These are phyloP conservation scores for Brassica balearica DNA, from an alignment of 441 rosid species.

Conservation along the genomic window DNA sequence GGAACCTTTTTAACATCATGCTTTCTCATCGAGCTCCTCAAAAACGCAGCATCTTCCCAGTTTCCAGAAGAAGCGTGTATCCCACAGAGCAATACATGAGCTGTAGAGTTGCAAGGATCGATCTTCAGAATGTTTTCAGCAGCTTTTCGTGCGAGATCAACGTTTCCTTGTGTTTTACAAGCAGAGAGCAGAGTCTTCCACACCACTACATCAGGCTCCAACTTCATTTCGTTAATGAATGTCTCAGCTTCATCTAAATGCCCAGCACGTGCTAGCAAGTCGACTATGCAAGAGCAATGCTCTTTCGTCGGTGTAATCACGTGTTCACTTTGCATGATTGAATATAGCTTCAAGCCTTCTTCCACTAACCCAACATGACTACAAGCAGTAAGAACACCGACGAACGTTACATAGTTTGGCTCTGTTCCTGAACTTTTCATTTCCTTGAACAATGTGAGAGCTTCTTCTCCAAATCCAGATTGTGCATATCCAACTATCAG, in stretches of 20 bases:
- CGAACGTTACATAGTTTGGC: conserved; percentile 59
- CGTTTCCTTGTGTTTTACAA: conserved; percentile 54
- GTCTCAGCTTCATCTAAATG: conserved; percentile 56
- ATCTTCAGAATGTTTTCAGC: conserved; percentile 59
- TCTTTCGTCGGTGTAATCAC: conserved; percentile 54
- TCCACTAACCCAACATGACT: conserved; percentile 63
- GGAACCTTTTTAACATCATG: conserved; percentile 55
- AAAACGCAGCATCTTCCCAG: conserved; percentile 55
- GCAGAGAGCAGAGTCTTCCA: conserved; percentile 69
- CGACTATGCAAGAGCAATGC: conserved; percentile 63
- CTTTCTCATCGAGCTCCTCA: conserved; percentile 59
- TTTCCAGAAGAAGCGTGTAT: conserved; percentile 55
- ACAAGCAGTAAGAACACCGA: conserved; percentile 65
- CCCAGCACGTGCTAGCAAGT: conserved; percentile 69
- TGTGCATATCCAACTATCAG: conserved; percentile 65
- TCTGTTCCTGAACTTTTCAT: conserved; percentile 51
- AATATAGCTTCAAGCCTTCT: conserved; percentile 57
- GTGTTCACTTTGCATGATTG: conserved; percentile 50
- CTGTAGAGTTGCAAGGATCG: conserved; percentile 60
- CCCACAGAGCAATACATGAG: conserved; percentile 56
- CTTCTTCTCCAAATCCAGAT: conserved; percentile 61
- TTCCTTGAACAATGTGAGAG: conserved; percentile 54
- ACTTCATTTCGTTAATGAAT: conserved; percentile 49
- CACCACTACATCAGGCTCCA: conserved; percentile 54
- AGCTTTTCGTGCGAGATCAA: conserved; percentile 54